phyloP scores from a whole-genome alignment of 352 stramenopile species.

The Phytopythium mirpurense region DNA sequence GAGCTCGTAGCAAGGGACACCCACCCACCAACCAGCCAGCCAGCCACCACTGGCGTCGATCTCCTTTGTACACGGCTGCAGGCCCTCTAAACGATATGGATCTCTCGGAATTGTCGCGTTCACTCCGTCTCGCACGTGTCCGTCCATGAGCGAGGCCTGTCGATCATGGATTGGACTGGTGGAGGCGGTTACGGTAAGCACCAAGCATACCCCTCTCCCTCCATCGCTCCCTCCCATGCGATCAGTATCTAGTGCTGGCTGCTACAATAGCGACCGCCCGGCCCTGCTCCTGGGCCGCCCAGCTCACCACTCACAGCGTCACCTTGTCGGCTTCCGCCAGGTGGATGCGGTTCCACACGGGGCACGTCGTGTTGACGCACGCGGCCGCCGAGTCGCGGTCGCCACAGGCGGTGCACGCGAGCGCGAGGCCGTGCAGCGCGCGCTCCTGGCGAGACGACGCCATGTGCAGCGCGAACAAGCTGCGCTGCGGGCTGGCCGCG shows the following conservation, averaged over 20 bases:
- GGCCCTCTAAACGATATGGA: slow-evolving; percentile 6
- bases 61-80: background rate
- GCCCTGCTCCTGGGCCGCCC: too few relatives aligned
- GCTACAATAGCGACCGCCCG: too few relatives aligned
- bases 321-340: slow-evolving; percentile 34
- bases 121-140: too few relatives aligned
- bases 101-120: background rate
- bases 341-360: slow-evolving; percentile 60
- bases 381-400: slow-evolving; percentile 36
- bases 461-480: slow-evolving; percentile 53
- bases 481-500: slow-evolving; percentile 49
- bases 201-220: too few relatives aligned
- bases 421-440: slow-evolving; percentile 25
- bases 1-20: too few relatives aligned
- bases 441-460: slow-evolving; percentile 36
- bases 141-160: too few relatives aligned
- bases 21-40: too few relatives aligned
- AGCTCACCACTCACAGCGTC: slow-evolving; percentile 15
- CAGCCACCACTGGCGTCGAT: too few relatives aligned
- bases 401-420: slow-evolving; percentile 44
- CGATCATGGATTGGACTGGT: too few relatives aligned
- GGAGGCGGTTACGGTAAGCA: too few relatives aligned
- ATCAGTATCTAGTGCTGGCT: too few relatives aligned
- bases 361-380: slow-evolving; percentile 55
- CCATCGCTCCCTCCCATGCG: too few relatives aligned